A percentile compares a stretch with the other conserved stretches of the same genome.
Conservation (phyloP, 148 eudicot genomes). For the Rhododendron ovatum region DNA sequence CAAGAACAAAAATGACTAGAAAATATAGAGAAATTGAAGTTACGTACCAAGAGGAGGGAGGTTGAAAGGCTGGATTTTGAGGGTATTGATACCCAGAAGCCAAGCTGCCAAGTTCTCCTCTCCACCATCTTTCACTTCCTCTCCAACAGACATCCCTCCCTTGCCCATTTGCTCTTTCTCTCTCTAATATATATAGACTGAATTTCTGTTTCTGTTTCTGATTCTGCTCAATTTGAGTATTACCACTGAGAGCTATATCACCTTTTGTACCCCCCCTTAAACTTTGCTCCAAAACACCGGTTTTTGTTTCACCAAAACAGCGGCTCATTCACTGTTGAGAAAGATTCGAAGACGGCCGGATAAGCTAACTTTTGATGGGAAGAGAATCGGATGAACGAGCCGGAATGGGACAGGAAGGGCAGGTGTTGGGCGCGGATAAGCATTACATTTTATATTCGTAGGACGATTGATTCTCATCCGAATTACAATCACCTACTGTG, state of each 20-base stretch:
- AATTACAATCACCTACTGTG: not conserved
- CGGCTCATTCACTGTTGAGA: not conserved
- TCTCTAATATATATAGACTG: not conserved
- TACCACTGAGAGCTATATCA: not conserved
- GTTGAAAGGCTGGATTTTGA: conserved; percentile 81
- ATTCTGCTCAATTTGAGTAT: not conserved
- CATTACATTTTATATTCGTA: too few relatives aligned
- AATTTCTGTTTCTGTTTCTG: not conserved
- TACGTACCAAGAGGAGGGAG: conserved; percentile 81
- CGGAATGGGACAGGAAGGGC: not conserved
- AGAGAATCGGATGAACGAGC: not conserved
- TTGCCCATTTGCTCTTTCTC: conserved; percentile 42
- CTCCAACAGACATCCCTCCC: conserved; percentile 56
- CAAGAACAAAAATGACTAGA: not conserved
- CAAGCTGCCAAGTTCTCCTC: conserved; percentile 98
- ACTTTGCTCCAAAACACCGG: not conserved
- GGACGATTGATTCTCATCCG: not conserved
- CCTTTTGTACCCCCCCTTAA: not conserved
- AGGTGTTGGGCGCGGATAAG: not conserved
- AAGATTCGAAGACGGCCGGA: not conserved
- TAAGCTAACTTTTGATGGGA: not conserved
- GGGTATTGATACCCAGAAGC: conserved; percentile 67
- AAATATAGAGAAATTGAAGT: not conserved
- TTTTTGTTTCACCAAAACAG: not conserved
- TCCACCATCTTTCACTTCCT: conserved; percentile 26